Base-by-base conservation (phyloP, 2,329 filamentous ascomycete species). In the Monosporascus sp. region DNA sequence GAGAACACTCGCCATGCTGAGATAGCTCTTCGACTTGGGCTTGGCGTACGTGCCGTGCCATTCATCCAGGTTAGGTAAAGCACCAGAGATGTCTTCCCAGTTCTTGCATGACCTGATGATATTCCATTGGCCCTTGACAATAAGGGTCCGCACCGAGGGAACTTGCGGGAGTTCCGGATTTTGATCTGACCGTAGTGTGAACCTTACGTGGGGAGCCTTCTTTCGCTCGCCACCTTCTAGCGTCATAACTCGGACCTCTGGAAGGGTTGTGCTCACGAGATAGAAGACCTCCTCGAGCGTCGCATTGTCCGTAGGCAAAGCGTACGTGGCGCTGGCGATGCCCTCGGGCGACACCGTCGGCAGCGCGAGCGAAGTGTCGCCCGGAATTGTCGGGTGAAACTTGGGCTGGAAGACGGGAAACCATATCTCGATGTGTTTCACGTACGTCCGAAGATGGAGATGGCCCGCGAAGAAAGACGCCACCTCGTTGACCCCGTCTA, bases 111-210 rank as follows among this genome's bases (percentile, higher is more conserved):
- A 74, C 47, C 87, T 77, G 68, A 89, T 86, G 28, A 91, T 76
- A 63, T 91, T 91, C 87, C 87, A 91, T 60, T 89, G 86, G 7
- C 87, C 87, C 61, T 87, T 85, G 68, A 87, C 86, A 44, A 90
- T 81, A 20, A 91, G 76, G 1, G 86, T 89, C 51, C 79, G 78
- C 35, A 91, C 78, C 3, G 80, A 79, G 3, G 74, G 67, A 3
- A 88, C 72, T 20, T 69, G 60, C 8, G 78, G 74, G 7, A 84
- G 67, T 62, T 58, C 71, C 65, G 22, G 65, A 46, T 17, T 51
- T 49, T 46, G 55, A 58, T 44, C 55, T 28, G 22, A 58, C 59
- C 5, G 59, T 54, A 64, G 52, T 37, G 59, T 63, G 64, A 84
- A 85, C 55, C 84, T 78, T 46, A 91, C 84, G 68, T 84, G 83